phyloP scores from a whole-genome alignment of 495 filamentous ascomycete genomes.

The Penicillium riverlandense region DNA sequence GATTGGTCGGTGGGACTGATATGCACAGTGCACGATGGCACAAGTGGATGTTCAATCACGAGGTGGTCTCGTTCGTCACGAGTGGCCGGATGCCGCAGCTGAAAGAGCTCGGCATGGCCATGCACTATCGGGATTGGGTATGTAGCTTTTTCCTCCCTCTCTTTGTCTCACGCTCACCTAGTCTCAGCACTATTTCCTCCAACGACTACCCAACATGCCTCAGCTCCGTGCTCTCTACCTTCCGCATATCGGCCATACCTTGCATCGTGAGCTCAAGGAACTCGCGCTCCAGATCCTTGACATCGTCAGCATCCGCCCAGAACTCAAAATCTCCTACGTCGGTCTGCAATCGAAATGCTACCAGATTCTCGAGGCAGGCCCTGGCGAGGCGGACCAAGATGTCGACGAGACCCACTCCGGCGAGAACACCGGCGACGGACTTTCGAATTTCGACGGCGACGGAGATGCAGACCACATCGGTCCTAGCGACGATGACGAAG shows the following conservation, averaged over 20 bases:
- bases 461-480: conserved; percentile 27
- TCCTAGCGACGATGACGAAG: conserved; percentile 31
- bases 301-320: conserved; percentile 78
- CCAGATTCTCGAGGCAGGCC: conserved; percentile 57
- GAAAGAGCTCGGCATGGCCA: conserved; percentile 66
- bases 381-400: conserved; percentile 41
- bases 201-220: conserved; percentile 67
- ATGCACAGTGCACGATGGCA: conserved; percentile 43
- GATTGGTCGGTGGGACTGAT: conserved; percentile 25
- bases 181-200: conserved; percentile 77
- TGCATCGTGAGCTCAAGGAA: conserved; percentile 56
- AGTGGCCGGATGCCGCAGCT: conserved; percentile 75
- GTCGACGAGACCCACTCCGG: conserved; percentile 33
- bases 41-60: conserved; percentile 72
- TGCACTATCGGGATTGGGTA: conserved; percentile 87
- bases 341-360: conserved; percentile 81
- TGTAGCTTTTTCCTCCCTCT: conserved; percentile 14
- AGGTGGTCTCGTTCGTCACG: conserved; percentile 70
- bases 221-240: conserved; percentile 76
- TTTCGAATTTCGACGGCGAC: conserved; percentile 38
- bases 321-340: conserved; percentile 76
- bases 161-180: conserved; percentile 1
- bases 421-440: conserved; percentile 25
- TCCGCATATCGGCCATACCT: conserved; percentile 60
- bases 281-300: conserved; percentile 80